Percentiles rank a stretch among this genome's conserved stretches.
Evolutionary conservation across 257 asterid species (phyloP).

Genomic region (Euphrasia confusa): DNA sequence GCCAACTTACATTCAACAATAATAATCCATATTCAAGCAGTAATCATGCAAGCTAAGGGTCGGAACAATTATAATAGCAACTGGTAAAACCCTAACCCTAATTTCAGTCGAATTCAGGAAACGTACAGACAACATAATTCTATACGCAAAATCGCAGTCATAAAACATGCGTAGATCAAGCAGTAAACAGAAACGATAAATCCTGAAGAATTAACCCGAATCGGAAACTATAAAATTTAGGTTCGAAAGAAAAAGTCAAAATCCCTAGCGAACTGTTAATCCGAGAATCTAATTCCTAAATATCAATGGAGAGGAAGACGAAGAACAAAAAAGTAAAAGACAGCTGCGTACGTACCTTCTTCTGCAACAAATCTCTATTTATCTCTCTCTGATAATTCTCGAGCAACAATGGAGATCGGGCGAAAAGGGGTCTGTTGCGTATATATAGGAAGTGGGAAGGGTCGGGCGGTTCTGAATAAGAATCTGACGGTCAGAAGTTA

Average conservation of each 20-base stretch:
- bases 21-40: too few relatives aligned
- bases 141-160: background rate
- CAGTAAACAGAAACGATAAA: background rate
- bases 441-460: constrained; percentile 34
- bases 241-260: background rate
- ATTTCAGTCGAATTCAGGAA: background rate
- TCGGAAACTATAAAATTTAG: constrained; percentile 13
- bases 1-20: too few relatives aligned
- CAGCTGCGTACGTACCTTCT: background rate
- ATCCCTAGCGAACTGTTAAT: background rate
- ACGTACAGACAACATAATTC: background rate
- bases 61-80: background rate
- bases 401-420: constrained; percentile 3
- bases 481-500: constrained; percentile 46
- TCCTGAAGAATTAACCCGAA: background rate
- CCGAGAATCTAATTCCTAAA: background rate
- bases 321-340: too few relatives aligned
- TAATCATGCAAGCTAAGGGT: too few relatives aligned
- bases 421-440: background rate
- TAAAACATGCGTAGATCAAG: background rate
- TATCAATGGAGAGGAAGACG: background rate
- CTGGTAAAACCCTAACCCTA: background rate
- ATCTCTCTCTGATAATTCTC: background rate
- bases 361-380: background rate
- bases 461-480: constrained; percentile 8